Conservation (phyloP, 352 stramenopile genomes). For the Pythium inflatum region DNA sequence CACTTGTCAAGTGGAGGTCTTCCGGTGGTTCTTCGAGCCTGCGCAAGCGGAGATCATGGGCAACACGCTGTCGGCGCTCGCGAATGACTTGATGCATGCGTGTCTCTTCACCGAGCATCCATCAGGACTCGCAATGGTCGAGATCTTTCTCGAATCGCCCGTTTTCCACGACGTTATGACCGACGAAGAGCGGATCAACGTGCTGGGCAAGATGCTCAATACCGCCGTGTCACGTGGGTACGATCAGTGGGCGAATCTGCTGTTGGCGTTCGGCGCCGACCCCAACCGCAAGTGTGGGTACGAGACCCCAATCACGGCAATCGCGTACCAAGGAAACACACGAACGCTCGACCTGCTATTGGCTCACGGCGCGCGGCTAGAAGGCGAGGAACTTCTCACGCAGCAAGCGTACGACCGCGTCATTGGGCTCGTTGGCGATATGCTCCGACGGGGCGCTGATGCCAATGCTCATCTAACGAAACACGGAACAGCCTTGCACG, state of each 20-base stretch:
- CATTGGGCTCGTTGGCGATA: too few species aligned
- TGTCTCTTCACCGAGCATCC: background rate
- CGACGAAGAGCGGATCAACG: background rate
- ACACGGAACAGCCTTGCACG: background rate
- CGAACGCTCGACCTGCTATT: background rate
- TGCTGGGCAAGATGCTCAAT: background rate
- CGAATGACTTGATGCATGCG: background rate
- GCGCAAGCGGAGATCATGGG: background rate
- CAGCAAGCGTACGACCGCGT: too few species aligned
- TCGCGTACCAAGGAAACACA: background rate
- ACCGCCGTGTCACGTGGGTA: background rate
- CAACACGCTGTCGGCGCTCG: background rate
- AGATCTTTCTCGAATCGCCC: constrained; percentile 11
- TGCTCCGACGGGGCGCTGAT: constrained; percentile 3
- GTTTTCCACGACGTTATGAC: constrained; percentile 7
- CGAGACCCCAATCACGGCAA: background rate
- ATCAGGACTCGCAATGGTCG: constrained; percentile 7
- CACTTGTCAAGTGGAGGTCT: constrained; percentile 6
- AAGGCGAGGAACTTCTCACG: too few species aligned
- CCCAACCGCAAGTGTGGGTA: constrained; percentile 7
- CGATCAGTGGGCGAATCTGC: background rate
- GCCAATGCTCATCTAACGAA: background rate
- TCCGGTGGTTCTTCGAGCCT: constrained; percentile 7
- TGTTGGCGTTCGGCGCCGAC: constrained; percentile 10
- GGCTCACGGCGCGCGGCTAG: background rate